phyloP scores from a whole-genome alignment of 495 filamentous ascomycete genomes.

The Zalerion maritima region DNA sequence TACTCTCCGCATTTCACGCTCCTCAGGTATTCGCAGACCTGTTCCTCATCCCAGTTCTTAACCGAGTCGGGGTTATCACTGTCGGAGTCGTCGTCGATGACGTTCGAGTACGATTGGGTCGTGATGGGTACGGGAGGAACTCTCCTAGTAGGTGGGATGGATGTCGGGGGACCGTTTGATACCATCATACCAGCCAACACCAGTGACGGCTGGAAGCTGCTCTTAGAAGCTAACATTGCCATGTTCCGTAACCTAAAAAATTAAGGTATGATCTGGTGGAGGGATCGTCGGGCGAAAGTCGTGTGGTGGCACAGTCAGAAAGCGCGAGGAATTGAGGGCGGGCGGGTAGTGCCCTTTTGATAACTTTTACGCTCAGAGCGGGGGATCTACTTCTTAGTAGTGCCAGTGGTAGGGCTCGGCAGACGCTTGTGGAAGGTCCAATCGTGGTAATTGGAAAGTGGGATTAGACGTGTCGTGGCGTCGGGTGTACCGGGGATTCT shows the following conservation, averaged over 20 bases:
- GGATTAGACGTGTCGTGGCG: background rate
- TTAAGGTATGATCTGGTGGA: no score
- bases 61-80: constrained; percentile 36
- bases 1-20: constrained; percentile 89
- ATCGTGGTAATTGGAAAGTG: no score
- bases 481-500: background rate
- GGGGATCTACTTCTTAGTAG: no score
- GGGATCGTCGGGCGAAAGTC: background rate
- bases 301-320: background rate
- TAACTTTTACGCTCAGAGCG: no score
- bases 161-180: constrained; percentile 32
- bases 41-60: constrained; percentile 77
- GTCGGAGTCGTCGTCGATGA: constrained; percentile 91
- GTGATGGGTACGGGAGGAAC: constrained; percentile 39
- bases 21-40: constrained; percentile 77
- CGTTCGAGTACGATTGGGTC: constrained; percentile 61
- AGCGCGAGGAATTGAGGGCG: no score
- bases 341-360: no score
- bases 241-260: no score
- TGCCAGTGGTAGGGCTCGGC: no score
- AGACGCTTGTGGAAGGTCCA: no score
- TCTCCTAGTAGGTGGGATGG: constrained; percentile 39
- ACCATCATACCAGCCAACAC: constrained; percentile 40
- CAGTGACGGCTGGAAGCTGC: constrained; percentile 53
- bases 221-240: constrained; percentile 80